Evolutionary conservation across 2,329 filamentous ascomycete species (phyloP), one percentile per base, ranked within the genome.

Genomic region (Colletotrichum higginsianum): DNA sequence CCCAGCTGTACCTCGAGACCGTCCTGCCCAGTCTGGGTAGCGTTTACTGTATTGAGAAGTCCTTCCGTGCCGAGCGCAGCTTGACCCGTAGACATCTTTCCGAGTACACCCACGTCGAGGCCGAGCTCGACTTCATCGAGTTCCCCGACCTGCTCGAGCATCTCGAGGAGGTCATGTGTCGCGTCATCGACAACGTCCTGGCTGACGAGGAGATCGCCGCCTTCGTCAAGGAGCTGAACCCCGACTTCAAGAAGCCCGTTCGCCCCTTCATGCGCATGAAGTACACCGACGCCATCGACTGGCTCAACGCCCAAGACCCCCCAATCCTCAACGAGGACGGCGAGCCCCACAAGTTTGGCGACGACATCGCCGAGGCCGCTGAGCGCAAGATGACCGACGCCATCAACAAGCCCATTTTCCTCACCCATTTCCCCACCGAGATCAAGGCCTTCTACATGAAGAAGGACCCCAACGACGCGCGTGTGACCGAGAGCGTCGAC

Each of bases 361-460:
- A 99, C 81, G 96, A 99, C 81, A 99, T 99, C 78, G 96, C 96
- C 75, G 96, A 98, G 84, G 96, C 96, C 15, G 96, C 96, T 15
- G 96, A 99, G 88, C 93, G 96, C 77, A 90, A 88, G 80, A 99
- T 99, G 96, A 98, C 96, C 1, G 96, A 99, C 82, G 93, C 92
- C 77, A 97, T 99, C 87, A 96, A 97, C 90, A 87, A 90, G 66
- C 96, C 96, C 73, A 98, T 99, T 82, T 94, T 98, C 86, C 88
- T 98, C 52, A 98, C 96, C 2, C 96, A 98, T 84, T 99, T 99
- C 90, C 96, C 96, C 23, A 92, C 92, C 71, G 94, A 96, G 85
- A 98, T 99, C 88, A 99, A 99, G 88, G 93, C 96, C 1, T 99
- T 99, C 83, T 99, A 99, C 89, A 99, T 99, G 96, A 92, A 95